These are phyloP conservation scores for Dactylis glomerata DNA, from an alignment of 176 grass and related monocot species.

Conservation along the genomic window DNA sequence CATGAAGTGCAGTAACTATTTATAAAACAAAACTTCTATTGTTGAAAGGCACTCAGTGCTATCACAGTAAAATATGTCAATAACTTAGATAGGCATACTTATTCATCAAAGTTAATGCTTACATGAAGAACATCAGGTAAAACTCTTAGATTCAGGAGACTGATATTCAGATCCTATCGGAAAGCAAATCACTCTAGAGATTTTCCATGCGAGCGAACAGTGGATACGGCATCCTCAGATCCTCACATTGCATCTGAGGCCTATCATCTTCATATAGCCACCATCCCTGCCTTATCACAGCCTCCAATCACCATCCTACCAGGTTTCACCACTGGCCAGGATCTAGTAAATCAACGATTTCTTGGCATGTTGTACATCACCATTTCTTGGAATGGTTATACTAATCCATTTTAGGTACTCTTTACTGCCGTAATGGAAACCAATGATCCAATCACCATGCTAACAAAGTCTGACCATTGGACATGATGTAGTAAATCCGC, in stretches of 20 bases:
- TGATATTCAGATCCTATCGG: background rate
- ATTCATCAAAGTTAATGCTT: background rate
- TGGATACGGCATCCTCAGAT: background rate
- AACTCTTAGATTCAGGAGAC: background rate
- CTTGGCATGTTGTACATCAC: background rate
- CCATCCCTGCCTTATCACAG: background rate
- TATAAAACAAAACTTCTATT: background rate
- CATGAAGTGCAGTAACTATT: background rate
- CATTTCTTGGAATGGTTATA: background rate
- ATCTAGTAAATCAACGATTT: background rate
- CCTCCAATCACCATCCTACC: background rate
- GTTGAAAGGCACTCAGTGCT: background rate
- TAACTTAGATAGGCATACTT: background rate
- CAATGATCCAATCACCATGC: background rate
- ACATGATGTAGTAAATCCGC: background rate
- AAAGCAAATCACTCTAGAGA: background rate
- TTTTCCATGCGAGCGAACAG: background rate
- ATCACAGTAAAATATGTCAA: background rate
- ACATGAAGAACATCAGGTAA: conserved; percentile 4
- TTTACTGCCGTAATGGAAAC: background rate
- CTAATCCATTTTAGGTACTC: background rate
- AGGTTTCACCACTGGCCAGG: background rate
- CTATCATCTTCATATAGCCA: background rate
- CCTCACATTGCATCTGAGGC: background rate
- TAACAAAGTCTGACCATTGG: background rate